Conservation (phyloP, 129 eudicot genomes). For the Gnaphalium uliginosum region DNA sequence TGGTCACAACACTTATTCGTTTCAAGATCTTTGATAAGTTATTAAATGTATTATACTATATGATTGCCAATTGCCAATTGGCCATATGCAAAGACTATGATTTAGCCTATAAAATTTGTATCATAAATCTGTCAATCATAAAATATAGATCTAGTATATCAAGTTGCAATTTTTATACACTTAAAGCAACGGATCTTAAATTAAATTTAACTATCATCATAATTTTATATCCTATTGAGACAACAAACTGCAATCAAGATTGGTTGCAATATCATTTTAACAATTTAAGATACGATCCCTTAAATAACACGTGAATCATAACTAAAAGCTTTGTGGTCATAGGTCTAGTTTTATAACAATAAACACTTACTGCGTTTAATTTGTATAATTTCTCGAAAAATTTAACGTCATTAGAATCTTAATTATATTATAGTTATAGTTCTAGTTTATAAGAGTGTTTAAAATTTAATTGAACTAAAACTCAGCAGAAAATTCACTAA, state of each 20-base stretch:
- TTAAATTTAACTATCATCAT: background rate
- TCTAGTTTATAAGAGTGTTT: no score
- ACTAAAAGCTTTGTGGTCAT: background rate
- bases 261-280: background rate
- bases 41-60: background rate
- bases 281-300: background rate
- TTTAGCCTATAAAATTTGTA: background rate
- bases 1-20: background rate
- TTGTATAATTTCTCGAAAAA: no score
- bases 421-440: no score
- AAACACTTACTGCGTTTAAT: no score
- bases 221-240: background rate
- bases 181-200: background rate
- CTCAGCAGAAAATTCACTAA: no score
- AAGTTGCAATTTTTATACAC: background rate
- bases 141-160: background rate
- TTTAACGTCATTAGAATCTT: no score
- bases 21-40: background rate
- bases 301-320: background rate
- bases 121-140: background rate
- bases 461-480: no score
- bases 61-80: slow-evolving; percentile 2
- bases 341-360: no score
- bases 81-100: slow-evolving; percentile 2
- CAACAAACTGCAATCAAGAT: background rate